These are phyloP conservation scores for Barnettozyma californica DNA, from an alignment of 805 yeast genomes.

Conservation along the genomic window DNA sequence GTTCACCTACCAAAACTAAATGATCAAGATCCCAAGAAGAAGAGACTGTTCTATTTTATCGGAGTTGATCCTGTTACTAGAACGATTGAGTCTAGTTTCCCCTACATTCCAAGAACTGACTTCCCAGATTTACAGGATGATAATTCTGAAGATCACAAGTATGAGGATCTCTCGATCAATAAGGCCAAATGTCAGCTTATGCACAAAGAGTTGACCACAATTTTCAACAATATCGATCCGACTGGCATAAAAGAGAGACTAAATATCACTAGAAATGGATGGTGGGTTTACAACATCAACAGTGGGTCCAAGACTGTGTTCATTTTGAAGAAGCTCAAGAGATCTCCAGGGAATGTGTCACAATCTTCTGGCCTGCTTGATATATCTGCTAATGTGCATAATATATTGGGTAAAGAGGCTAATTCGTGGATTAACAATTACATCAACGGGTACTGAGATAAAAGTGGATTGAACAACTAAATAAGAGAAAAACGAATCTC, in stretches of 20 bases:
- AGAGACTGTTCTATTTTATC: constrained; percentile 14
- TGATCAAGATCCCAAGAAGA: not conserved
- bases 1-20: constrained; percentile 6
- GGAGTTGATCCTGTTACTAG: constrained; percentile 7
- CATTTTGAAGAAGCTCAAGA: constrained; percentile 18
- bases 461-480: not conserved
- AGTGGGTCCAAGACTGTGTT: constrained; percentile 7
- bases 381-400: constrained; percentile 17
- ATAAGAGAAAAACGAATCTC: not conserved
- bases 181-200: constrained; percentile 11
- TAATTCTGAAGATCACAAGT: constrained; percentile 9
- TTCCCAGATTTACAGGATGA: constrained; percentile 6
- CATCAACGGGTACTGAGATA: constrained; percentile 3
- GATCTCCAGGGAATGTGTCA: not conserved
- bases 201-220: constrained; percentile 16
- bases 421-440: constrained; percentile 18
- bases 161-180: constrained; percentile 6
- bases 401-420: constrained; percentile 20
- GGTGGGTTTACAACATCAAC: constrained; percentile 21
- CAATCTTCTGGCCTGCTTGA: constrained; percentile 10
- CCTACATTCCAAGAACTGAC: constrained; percentile 10
- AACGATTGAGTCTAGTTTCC: constrained; percentile 16
- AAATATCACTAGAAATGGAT: constrained; percentile 17
- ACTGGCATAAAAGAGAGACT: constrained; percentile 15
- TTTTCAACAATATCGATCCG: not conserved